Evolutionary conservation across 331 rosid genomes (phyloP).

Genomic region (Acacia pycnantha): DNA sequence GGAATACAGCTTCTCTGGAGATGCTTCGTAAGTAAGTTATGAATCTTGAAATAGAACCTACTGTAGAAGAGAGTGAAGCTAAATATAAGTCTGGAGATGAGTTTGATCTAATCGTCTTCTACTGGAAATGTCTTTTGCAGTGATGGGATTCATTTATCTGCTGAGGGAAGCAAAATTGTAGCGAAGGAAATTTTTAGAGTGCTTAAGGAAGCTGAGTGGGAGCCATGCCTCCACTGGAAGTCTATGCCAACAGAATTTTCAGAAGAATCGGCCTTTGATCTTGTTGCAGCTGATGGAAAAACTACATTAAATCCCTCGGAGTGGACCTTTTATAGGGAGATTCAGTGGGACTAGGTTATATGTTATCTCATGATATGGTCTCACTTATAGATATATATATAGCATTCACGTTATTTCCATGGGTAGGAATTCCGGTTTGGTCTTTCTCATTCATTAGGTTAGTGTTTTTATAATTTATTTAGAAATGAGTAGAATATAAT

Average conservation of each 20-base stretch:
- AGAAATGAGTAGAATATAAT: conserved; percentile 1
- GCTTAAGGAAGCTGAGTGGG: conserved; percentile 83
- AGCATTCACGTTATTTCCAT: not conserved
- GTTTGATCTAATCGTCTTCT: not conserved
- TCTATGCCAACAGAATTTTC: conserved; percentile 72
- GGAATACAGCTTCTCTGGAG: not conserved
- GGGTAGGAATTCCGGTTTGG: not conserved
- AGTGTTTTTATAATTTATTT: conserved; percentile 3
- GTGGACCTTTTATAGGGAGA: conserved; percentile 79
- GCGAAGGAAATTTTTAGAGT: conserved; percentile 76
- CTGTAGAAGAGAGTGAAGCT: not conserved
- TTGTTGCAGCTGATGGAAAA: conserved; percentile 82
- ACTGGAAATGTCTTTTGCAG: conserved; percentile 36
- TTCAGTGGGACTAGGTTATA: conserved; percentile 63
- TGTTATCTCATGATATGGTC: not conserved
- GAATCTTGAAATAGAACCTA: not conserved
- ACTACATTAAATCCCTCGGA: conserved; percentile 76
- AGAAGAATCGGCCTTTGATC: conserved; percentile 82
- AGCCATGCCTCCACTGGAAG: conserved; percentile 88
- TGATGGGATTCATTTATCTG: conserved; percentile 89
- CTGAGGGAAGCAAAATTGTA: conserved; percentile 87
- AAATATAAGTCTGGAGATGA: conserved; percentile 2
- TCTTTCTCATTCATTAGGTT: conserved; percentile 6
- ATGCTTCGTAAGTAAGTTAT: not conserved
- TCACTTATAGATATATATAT: not conserved